Conservation (phyloP, 164 flowering plant genomes). For the Platanus orientalis region DNA sequence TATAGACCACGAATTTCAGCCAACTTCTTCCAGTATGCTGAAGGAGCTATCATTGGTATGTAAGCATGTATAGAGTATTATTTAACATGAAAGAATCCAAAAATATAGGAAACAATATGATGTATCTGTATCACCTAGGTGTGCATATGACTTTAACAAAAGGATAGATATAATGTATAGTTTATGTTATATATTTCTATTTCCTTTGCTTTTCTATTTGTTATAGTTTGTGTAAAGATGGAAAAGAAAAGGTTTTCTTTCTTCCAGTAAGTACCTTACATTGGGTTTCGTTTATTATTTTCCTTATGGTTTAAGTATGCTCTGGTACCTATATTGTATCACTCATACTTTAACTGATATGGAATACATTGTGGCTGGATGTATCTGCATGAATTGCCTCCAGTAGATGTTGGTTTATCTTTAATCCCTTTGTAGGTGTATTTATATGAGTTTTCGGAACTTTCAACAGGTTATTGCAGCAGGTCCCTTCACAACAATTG, state of each 20-base stretch:
- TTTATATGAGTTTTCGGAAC: slow-evolving; percentile 7
- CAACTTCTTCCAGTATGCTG: slow-evolving; percentile 16
- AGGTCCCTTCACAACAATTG: slow-evolving; percentile 90
- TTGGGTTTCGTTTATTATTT: background rate
- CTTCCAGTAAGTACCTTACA: background rate
- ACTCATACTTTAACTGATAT: background rate
- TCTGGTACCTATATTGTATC: background rate
- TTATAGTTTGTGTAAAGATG: background rate
- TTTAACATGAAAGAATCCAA: background rate
- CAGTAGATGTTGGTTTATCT: background rate
- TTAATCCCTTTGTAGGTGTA: background rate
- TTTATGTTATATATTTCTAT: background rate
- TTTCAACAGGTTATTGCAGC: slow-evolving; percentile 80
- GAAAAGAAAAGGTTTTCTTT: background rate
- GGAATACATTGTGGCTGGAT: background rate
- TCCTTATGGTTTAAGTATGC: background rate
- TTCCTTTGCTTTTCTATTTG: background rate
- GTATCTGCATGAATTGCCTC: background rate
- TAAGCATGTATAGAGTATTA: slow-evolving; percentile 7
- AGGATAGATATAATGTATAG: background rate
- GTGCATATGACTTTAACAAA: background rate
- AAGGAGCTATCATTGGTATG: slow-evolving; percentile 65
- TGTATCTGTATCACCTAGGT: background rate
- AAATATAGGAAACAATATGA: background rate
- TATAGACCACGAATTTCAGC: slow-evolving; percentile 39